Base-by-base conservation (phyloP, 2,329 filamentous ascomycete genomes). In the Emmonsia crescens region DNA sequence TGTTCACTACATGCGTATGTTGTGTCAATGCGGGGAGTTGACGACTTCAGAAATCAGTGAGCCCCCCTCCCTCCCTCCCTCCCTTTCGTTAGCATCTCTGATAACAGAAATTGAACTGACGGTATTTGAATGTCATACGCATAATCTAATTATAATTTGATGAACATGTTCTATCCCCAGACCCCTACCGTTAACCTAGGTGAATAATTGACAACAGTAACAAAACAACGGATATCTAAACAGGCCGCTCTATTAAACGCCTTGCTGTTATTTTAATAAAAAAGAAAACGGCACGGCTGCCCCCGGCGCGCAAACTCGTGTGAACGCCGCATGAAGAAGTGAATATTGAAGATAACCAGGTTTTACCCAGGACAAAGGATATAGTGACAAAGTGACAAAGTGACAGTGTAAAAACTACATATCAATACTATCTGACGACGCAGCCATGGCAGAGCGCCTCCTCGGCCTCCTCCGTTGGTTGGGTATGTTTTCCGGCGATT, bases 381-480 rank as follows among this genome's bases (percentile, higher is more conserved):
- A n/a, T n/a, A n/a, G n/a, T n/a, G n/a, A n/a, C n/a, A n/a, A n/a
- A n/a, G n/a, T n/a, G n/a, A 33, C 31, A 6, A 10, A 2, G 19
- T 1, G 27, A 19, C 3, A 3, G 19, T 29, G 14, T 0, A 19
- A 19, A 57, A 57, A 40, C 24, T 57, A 44, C 21, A 61, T 74
- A 65, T 85, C 83, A 60, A 87, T 76, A 66, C 83, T 85, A 68
- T 78, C 75, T 61, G 80, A 73, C 19, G 77, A 74, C 9, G 70
- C 71, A 65, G 77, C 72, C 49, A 70, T 68, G 21, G 74, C 71
- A 66, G 74, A 73, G 5, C 73, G 65, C 64, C 69, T 60, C 68
- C 52, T 72, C 54, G 62, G 68, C 52, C 66, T 72, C 66, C 66
- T 76, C 59, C 60, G 67, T 57, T 67, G 72, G 49, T 73, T 6